Percentiles rank a stretch among this genome's conserved stretches.
phyloP scores from a whole-genome alignment of 768 basidiomycete genomes.

The Pholiota conissans region DNA sequence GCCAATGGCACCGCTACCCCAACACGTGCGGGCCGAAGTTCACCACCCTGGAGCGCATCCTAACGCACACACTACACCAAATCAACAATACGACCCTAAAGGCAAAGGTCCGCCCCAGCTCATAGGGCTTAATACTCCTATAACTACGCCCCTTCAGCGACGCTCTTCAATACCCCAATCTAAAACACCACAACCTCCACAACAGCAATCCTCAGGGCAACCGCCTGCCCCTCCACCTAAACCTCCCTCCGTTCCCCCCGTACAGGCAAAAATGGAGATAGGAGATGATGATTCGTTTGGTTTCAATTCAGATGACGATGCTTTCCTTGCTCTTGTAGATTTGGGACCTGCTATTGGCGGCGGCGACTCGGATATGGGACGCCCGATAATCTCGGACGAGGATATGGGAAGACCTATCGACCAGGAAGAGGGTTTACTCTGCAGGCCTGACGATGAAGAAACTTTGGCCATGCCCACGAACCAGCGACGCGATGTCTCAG shows the following conservation, averaged over 20 bases:
- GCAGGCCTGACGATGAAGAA: conserved; percentile 19
- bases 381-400: conserved; percentile 40
- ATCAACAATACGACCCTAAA: conserved; percentile 7
- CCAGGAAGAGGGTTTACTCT: conserved; percentile 36
- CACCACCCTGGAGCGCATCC: conserved; percentile 3
- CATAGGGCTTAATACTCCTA: background rate
- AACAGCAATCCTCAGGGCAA: conserved; percentile 1
- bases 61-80: background rate
- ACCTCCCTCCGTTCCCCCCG: conserved; percentile 9
- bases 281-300: conserved; percentile 44
- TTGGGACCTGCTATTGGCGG: conserved; percentile 41
- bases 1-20: conserved; percentile 36
- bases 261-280: conserved; percentile 10
- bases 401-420: conserved; percentile 41
- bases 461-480: background rate
- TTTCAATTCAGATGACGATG: conserved; percentile 67
- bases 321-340: conserved; percentile 58
- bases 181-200: conserved; percentile 13
- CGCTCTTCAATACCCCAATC: conserved; percentile 17
- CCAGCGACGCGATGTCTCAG: background rate
- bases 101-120: conserved; percentile 10
- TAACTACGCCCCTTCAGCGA: conserved; percentile 14
- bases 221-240: background rate
- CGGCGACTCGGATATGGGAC: conserved; percentile 40
- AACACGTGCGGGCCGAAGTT: conserved; percentile 35